These are phyloP conservation scores for Neopestalotiopsis clavispora DNA, from an alignment of 2,329 filamentous ascomycete species.

Conservation along the genomic window DNA sequence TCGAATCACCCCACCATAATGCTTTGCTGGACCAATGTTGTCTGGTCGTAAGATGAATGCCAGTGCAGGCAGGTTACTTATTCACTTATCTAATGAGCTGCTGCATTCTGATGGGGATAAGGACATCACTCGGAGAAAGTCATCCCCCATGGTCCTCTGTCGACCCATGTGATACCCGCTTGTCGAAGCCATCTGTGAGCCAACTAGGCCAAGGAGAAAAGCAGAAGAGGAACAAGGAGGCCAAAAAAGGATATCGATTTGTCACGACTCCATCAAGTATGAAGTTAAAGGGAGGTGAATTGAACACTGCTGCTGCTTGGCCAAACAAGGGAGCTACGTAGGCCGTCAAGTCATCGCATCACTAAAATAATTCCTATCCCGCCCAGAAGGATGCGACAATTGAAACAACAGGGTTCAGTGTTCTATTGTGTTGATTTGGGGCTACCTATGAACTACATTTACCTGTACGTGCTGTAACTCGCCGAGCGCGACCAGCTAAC, in stretches of 20 bases:
- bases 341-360: too few species aligned
- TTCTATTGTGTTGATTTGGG: background rate
- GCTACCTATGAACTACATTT: background rate
- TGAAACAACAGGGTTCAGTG: background rate
- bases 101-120: background rate
- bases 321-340: too few species aligned
- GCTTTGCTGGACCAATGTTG: slow-evolving; percentile 9
- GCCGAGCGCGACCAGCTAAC: background rate
- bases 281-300: background rate
- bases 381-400: background rate
- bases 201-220: background rate
- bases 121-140: background rate
- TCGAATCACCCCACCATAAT: background rate
- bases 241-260: background rate
- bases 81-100: background rate
- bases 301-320: background rate
- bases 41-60: background rate
- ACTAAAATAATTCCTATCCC: too few species aligned
- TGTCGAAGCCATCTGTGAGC: background rate
- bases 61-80: background rate
- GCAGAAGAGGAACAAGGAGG: background rate
- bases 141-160: background rate
- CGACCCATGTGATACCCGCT: too few species aligned
- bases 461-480: background rate
- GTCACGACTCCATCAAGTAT: background rate